Percentiles rank a stretch among this genome's conserved stretches.
phyloP scores from a whole-genome alignment of 805 yeast species.

The Saccharomyces cerevisiae region DNA sequence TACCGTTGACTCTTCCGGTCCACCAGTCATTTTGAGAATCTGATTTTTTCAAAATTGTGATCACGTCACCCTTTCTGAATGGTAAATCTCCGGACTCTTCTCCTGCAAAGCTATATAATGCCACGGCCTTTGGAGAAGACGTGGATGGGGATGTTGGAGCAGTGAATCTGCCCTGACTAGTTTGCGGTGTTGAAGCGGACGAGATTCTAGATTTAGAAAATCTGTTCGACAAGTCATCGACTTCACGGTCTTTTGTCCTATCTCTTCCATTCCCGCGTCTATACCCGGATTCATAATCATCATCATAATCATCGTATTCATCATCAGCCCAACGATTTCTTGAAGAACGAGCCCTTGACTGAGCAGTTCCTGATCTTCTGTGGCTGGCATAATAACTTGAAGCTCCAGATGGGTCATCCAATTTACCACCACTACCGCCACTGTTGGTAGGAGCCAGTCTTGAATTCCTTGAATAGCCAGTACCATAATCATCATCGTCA shows the following conservation, averaged over 20 bases:
- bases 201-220: conserved; percentile 32
- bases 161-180: conserved; percentile 11
- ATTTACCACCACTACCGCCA: conserved; percentile 8
- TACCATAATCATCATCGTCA: conserved; percentile 20
- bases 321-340: conserved; percentile 74
- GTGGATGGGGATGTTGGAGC: conserved; percentile 11
- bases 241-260: conserved; percentile 18
- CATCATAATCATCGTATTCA: conserved; percentile 48
- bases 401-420: conserved; percentile 35
- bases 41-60: conserved; percentile 76
- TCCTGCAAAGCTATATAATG: conserved; percentile 80
- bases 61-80: conserved; percentile 89
- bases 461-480: background rate
- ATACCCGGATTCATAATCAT: conserved; percentile 20
- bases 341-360: conserved; percentile 10
- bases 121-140: conserved; percentile 71
- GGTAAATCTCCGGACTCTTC: conserved; percentile 89
- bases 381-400: conserved; percentile 34
- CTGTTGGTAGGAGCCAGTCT: conserved; percentile 5
- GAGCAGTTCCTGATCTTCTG: conserved; percentile 12
- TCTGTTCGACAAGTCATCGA: conserved; percentile 34
- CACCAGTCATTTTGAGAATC: conserved; percentile 96
- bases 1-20: conserved; percentile 85
- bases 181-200: conserved; percentile 28
- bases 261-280: conserved; percentile 23